phyloP scores from a whole-genome alignment of 441 rosid genomes.

The Adansonia rubrostipa region DNA sequence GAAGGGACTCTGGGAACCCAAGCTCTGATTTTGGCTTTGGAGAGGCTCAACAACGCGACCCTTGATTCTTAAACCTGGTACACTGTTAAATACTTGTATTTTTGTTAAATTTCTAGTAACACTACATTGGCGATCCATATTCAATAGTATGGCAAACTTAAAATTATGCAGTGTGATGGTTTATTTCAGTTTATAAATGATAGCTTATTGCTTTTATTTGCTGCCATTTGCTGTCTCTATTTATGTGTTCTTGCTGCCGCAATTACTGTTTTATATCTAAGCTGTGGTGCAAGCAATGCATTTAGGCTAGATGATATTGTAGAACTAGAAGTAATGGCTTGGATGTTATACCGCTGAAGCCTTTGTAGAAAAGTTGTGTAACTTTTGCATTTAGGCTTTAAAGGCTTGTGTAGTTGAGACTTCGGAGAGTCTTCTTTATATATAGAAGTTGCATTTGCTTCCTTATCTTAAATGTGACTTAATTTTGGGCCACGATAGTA shows the following conservation, averaged over 20 bases:
- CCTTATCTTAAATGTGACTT: background rate
- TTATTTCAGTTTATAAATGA: background rate
- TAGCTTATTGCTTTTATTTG: background rate
- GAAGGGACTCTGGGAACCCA: conserved; percentile 83
- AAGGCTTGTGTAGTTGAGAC: background rate
- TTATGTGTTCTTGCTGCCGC: background rate
- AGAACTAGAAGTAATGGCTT: background rate
- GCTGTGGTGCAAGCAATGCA: background rate
- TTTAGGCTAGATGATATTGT: background rate
- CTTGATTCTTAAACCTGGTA: conserved; percentile 52
- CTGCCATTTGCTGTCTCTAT: background rate
- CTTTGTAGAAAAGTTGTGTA: background rate
- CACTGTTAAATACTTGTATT: background rate
- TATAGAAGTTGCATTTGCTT: background rate
- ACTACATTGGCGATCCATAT: background rate
- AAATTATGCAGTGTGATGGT: background rate
- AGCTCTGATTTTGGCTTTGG: conserved; percentile 79
- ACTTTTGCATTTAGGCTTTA: background rate
- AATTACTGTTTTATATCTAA: background rate
- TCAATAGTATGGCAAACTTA: background rate
- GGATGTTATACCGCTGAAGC: background rate
- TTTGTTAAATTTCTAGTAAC: background rate
- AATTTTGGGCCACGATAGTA: background rate
- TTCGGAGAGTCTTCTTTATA: background rate
- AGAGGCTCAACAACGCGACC: conserved; percentile 76